Base-by-base conservation (phyloP, 768 basidiomycete genomes). In the Leccinum longicurvipes region DNA sequence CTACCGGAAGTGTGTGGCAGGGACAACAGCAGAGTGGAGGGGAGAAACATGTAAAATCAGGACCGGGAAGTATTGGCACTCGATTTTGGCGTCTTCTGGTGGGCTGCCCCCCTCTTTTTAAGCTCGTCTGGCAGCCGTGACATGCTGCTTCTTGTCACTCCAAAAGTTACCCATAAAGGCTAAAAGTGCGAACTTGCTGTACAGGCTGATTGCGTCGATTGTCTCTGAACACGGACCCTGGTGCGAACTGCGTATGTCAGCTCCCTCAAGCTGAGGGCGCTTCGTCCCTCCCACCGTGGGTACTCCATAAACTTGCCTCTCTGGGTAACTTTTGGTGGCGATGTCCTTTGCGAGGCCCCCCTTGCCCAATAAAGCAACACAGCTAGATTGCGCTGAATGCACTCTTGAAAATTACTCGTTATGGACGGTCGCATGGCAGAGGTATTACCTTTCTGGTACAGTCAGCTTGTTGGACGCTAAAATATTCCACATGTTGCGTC, bases 241-340 rank as follows among this genome's bases (percentile, higher is more conserved):
- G 69, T 73, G 70, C 3, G 68, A 70, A 71, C 27, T 54, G 59
- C 12, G 27, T 70, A 56, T 56, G 71, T 70, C 66, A 72, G 68
- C 66, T 46, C 58, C 47, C 58, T 60, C 59, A 50, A 21, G 61
- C 60, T 51, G 59, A 45, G 23, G 32, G 44, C 48, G 54, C 52
- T 47, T 53, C 11, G 1, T 39, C 4, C 6, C 34, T 23, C 4
- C 17, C 14, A 47, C 25, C 47, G 46, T 61, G 53, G 36, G 53
- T 23, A 50, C 34, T 24, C 21, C 1, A 4, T 28, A 51, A 58
- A 60, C 32, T 50, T 71, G 44, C 69, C 69, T 46, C 6, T 44
- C 39, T 62, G 25, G 60, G 69, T 47, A 72, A 69, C 39, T 63
- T 41, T 48, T 0, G 19, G 59, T 62, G 64, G 70, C 64, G 42